These are phyloP conservation scores for Albifimbria verrucaria DNA, from an alignment of 2,329 filamentous ascomycete species.

Conservation along the genomic window DNA sequence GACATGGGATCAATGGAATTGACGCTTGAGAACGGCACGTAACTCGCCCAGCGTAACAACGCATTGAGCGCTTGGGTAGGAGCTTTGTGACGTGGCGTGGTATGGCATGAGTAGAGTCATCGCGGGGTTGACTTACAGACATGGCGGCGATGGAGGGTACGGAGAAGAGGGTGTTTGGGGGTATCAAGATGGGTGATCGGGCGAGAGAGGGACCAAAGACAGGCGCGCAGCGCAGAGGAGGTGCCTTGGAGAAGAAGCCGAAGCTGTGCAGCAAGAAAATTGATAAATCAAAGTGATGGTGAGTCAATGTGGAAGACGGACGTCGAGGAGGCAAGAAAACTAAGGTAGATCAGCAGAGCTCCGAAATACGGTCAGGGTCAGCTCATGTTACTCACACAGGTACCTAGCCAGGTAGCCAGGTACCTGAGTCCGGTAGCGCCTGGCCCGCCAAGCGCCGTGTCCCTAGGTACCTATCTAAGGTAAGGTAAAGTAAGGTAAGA, in stretches of 20 bases:
- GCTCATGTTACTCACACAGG: background rate
- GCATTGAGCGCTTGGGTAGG: too few relatives aligned
- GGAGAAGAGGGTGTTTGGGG: background rate
- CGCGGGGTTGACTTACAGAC: background rate
- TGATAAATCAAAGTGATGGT: background rate
- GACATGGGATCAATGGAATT: background rate
- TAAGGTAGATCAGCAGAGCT: background rate
- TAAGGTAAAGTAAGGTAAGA: too few relatives aligned
- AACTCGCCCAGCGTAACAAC: too few relatives aligned
- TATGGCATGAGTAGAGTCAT: too few relatives aligned
- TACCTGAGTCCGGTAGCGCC: too few relatives aligned
- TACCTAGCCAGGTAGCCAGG: background rate
- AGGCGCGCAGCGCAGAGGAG: background rate
- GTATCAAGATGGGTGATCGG: background rate
- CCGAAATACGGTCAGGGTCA: background rate
- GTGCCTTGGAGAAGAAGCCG: background rate
- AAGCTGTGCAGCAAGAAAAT: background rate
- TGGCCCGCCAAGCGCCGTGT: too few relatives aligned
- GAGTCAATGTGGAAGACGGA: background rate
- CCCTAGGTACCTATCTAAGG: too few relatives aligned
- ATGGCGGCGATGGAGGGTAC: background rate
- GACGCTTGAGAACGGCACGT: too few relatives aligned
- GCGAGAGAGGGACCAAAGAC: background rate
- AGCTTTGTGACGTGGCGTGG: too few relatives aligned
- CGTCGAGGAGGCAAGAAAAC: background rate